Evolutionary conservation across 2,329 filamentous ascomycete genomes (phyloP).

Genomic region (Geoglossum cookeanum): DNA sequence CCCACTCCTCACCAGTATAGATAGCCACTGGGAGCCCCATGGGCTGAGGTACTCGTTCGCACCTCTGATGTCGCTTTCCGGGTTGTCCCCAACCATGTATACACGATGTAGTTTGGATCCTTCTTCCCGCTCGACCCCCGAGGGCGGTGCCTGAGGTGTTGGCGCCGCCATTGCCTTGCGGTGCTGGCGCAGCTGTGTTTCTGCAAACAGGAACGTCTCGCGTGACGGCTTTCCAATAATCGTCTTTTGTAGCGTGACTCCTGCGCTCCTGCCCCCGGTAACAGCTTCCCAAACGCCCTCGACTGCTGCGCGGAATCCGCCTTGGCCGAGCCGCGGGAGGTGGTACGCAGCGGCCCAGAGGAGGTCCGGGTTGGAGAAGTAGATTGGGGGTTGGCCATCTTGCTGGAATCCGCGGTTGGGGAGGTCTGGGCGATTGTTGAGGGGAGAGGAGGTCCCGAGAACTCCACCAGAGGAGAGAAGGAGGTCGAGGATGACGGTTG

Average conservation of each 20-base stretch:
- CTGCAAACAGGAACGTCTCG: conserved; percentile 67
- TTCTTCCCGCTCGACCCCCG: conserved; percentile 19
- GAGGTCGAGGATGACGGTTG: conserved; percentile 66
- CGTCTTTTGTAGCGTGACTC: conserved; percentile 38
- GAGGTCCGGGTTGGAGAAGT: conserved; percentile 80
- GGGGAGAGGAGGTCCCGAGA: conserved; percentile 57
- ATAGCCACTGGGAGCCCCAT: conserved; percentile 53
- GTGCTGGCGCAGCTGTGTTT: conserved; percentile 48
- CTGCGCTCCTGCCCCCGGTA: conserved; percentile 36
- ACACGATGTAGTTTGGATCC: conserved; percentile 43
- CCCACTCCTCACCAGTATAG: conserved; percentile 61
- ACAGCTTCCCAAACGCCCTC: conserved; percentile 60
- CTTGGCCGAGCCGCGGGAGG: conserved; percentile 74
- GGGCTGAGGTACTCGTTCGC: conserved; percentile 56
- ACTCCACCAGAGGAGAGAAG: conserved; percentile 62
- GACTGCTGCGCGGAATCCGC: conserved; percentile 69
- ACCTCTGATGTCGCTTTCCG: conserved; percentile 75
- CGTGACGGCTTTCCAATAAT: conserved; percentile 69
- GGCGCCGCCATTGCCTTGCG: conserved; percentile 24
- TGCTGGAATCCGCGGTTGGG: conserved; percentile 64
- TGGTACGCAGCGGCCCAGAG: conserved; percentile 77
- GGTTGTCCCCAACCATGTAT: conserved; percentile 77
- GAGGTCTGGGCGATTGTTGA: conserved; percentile 45
- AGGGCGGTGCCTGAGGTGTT: background rate
- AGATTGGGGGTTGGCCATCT: conserved; percentile 62